phyloP scores from a whole-genome alignment of 2,329 filamentous ascomycete genomes.

The Exophiala bonariae region DNA sequence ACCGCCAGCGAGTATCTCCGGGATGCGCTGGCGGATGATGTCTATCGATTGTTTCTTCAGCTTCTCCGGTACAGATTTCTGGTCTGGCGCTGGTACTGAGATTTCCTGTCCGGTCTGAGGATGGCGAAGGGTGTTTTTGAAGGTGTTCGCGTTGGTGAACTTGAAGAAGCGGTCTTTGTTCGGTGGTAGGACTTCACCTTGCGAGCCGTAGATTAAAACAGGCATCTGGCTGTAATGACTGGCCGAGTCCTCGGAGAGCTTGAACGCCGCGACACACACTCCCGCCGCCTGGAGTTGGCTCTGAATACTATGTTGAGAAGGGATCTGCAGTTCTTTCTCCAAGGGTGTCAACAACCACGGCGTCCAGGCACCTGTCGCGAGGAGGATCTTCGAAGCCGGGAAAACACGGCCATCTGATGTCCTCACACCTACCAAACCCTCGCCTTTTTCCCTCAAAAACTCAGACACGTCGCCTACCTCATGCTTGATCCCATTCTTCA shows the following conservation, averaged over 20 bases:
- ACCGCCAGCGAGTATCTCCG: constrained; percentile 32
- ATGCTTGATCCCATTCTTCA: constrained; percentile 47
- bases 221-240: constrained; percentile 52
- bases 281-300: constrained; percentile 61
- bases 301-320: constrained; percentile 49
- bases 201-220: constrained; percentile 51
- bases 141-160: constrained; percentile 61
- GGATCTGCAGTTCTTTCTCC: constrained; percentile 45
- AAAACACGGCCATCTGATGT: constrained; percentile 49
- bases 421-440: constrained; percentile 46
- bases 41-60: constrained; percentile 44
- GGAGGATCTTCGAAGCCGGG: constrained; percentile 53
- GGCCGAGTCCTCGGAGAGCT: constrained; percentile 52
- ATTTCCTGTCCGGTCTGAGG: constrained; percentile 52
- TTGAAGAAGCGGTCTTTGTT: constrained; percentile 56
- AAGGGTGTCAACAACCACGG: constrained; percentile 53
- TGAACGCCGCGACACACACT: constrained; percentile 59
- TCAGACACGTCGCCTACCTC: constrained; percentile 44
- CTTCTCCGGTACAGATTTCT: constrained; percentile 41
- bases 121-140: constrained; percentile 54
- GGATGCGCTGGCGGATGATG: constrained; percentile 28
- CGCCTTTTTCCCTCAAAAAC: constrained; percentile 38
- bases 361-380: constrained; percentile 60
- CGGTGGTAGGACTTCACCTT: constrained; percentile 50
- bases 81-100: constrained; percentile 49